phyloP scores from a whole-genome alignment of 176 grass and related monocot genomes.

The Oropetium thomaeum region DNA sequence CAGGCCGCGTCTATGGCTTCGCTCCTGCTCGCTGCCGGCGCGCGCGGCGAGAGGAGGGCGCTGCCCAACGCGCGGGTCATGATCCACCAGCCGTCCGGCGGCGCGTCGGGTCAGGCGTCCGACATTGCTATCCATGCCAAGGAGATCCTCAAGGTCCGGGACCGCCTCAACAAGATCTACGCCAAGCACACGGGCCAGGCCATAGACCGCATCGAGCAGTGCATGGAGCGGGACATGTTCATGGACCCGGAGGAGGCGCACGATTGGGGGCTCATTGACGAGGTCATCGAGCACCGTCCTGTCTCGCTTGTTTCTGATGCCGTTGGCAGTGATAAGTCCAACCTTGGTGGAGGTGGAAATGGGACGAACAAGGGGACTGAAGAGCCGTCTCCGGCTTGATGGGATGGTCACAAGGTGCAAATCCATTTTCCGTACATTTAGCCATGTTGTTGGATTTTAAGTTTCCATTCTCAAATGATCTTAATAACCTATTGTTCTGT shows the following conservation, averaged over 20 bases:
- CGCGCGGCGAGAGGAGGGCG: conserved; percentile 69
- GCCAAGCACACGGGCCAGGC: conserved; percentile 69
- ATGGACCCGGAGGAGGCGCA: conserved; percentile 86
- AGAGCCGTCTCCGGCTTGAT: conserved; percentile 56
- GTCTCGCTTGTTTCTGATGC: conserved; percentile 66
- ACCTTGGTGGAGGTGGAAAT: conserved; percentile 1
- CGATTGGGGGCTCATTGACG: conserved; percentile 79
- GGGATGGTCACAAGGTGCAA: conserved; percentile 35
- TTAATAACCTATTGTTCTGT: conserved; percentile 33
- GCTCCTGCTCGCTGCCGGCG: conserved; percentile 77
- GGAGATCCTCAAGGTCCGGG: conserved; percentile 94
- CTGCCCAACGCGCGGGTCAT: conserved; percentile 85
- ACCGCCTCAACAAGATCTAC: conserved; percentile 86
- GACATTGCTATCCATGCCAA: conserved; percentile 92
- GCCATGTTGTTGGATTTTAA: conserved; percentile 25
- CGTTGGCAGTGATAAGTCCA: conserved; percentile 17
- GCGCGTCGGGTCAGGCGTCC: conserved; percentile 63
- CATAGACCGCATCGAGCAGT: conserved; percentile 63
- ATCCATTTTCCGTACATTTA: conserved; percentile 19
- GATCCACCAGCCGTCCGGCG: conserved; percentile 95
- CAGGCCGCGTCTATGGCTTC: conserved; percentile 97
- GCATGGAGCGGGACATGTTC: conserved; percentile 88
- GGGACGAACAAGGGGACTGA: conserved; percentile 35
- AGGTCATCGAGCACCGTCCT: conserved; percentile 89
- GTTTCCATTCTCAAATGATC: conserved; percentile 28